Percentiles rank a stretch among this genome's conserved stretches.
These are phyloP conservation scores for Candida coquimbonensis DNA, from an alignment of 805 yeast species.

Conservation along the genomic window DNA sequence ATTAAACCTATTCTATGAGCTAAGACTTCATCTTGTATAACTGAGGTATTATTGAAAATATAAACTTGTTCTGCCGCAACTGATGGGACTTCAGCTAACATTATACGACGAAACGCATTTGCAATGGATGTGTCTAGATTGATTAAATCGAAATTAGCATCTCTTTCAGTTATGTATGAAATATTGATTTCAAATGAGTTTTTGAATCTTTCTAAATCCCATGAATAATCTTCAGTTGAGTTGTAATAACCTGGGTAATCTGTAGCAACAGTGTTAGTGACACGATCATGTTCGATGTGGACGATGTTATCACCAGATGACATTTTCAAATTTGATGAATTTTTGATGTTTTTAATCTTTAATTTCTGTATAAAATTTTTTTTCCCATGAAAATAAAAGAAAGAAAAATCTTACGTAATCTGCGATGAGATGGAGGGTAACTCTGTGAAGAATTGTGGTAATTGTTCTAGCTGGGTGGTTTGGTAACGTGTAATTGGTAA, in stretches of 20 bases:
- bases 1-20: conserved; percentile 92
- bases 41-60: conserved; percentile 90
- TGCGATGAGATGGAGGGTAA: conserved; percentile 1
- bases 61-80: conserved; percentile 92
- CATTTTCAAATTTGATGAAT: background rate
- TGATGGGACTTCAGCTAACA: conserved; percentile 94
- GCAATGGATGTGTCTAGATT: conserved; percentile 89
- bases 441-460: background rate
- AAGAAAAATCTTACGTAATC: background rate
- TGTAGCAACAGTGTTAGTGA: conserved; percentile 79
- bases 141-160: conserved; percentile 79
- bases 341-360: background rate
- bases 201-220: conserved; percentile 82
- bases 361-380: background rate
- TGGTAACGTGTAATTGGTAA: no score
- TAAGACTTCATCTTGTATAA: conserved; percentile 93
- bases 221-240: conserved; percentile 56
- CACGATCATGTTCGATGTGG: conserved; percentile 85
- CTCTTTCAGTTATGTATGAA: conserved; percentile 55
- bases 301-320: conserved; percentile 48
- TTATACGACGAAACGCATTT: conserved; percentile 93
- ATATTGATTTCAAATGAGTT: conserved; percentile 59
- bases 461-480: no score
- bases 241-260: conserved; percentile 86
- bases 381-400: background rate